These are phyloP conservation scores for Closterium sp. DNA, from an alignment of 139 green algal genomes.

Conservation along the genomic window DNA sequence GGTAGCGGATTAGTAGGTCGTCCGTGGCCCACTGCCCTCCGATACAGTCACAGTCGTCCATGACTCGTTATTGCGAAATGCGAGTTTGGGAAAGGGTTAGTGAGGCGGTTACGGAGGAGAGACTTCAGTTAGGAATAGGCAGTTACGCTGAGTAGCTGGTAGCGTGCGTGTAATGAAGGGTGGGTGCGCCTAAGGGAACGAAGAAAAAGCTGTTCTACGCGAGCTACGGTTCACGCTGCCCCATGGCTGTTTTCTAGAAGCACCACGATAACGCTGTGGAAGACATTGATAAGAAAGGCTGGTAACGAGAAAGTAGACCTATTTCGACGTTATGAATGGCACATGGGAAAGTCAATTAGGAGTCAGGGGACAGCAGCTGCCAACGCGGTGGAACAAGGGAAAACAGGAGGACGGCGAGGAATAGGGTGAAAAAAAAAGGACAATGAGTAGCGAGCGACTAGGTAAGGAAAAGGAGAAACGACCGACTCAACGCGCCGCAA, in stretches of 20 bases:
- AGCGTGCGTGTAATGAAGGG: no score
- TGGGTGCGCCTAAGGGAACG: background rate
- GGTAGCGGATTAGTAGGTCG: slow-evolving; percentile 34
- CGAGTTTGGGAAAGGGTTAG: background rate
- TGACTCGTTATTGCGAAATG: background rate
- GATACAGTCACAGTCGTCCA: slow-evolving; percentile 38
- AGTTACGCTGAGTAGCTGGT: background rate
- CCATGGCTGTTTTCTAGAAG: background rate
- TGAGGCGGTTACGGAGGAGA: background rate
- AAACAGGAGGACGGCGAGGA: no score
- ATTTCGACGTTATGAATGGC: no score
- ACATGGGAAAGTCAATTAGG: no score
- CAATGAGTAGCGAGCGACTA: background rate
- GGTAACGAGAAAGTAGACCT: no score
- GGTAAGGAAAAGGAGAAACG: background rate
- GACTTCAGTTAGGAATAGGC: background rate
- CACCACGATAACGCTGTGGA: no score
- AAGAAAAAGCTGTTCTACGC: background rate
- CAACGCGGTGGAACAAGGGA: no score
- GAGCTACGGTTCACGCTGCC: background rate
- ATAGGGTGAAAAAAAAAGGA: no score
- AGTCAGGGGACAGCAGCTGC: background rate
- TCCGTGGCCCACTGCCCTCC: slow-evolving; percentile 19
- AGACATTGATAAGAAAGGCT: no score
- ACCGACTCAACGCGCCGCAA: background rate